Evolutionary conservation across 768 basidiomycete species (phyloP).

Genomic region (Tulasnella sp.): DNA sequence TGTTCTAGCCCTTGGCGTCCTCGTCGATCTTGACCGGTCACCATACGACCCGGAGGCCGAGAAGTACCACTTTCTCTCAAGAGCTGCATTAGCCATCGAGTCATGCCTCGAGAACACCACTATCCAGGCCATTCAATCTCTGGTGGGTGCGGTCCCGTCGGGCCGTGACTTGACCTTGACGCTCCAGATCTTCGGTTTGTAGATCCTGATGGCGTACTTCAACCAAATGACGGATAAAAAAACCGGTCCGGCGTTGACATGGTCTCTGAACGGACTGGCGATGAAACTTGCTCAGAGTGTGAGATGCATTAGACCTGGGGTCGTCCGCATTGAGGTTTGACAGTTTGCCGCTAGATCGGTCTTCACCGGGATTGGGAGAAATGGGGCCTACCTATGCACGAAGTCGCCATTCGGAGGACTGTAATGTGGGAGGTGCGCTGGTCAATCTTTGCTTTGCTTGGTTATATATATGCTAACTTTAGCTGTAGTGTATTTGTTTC

Average conservation of each 20-base stretch:
- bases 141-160: slow-evolving; percentile 3
- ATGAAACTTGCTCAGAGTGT: slow-evolving; percentile 21
- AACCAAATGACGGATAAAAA: slow-evolving; percentile 23
- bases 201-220: slow-evolving; percentile 22
- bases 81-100: slow-evolving; percentile 18
- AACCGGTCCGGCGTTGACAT: slow-evolving; percentile 17
- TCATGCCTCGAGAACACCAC: slow-evolving; percentile 21
- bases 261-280: slow-evolving; percentile 20
- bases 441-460: neutral
- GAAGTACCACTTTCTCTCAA: slow-evolving; percentile 19
- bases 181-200: neutral
- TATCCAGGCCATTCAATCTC: slow-evolving; percentile 19
- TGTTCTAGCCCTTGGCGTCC: slow-evolving; percentile 55
- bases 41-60: slow-evolving; percentile 32
- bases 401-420: slow-evolving; percentile 15
- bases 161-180: neutral
- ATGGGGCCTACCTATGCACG: slow-evolving; percentile 21
- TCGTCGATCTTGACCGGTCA: slow-evolving; percentile 52
- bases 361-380: slow-evolving; percentile 22
- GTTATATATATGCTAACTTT: neutral
- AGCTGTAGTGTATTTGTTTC: slow-evolving; percentile 14
- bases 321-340: neutral
- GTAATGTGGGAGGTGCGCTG: slow-evolving; percentile 23
- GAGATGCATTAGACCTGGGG: neutral
- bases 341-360: slow-evolving; percentile 12